Conservation (phyloP, 768 basidiomycete species). For the Cyathus striatus region DNA sequence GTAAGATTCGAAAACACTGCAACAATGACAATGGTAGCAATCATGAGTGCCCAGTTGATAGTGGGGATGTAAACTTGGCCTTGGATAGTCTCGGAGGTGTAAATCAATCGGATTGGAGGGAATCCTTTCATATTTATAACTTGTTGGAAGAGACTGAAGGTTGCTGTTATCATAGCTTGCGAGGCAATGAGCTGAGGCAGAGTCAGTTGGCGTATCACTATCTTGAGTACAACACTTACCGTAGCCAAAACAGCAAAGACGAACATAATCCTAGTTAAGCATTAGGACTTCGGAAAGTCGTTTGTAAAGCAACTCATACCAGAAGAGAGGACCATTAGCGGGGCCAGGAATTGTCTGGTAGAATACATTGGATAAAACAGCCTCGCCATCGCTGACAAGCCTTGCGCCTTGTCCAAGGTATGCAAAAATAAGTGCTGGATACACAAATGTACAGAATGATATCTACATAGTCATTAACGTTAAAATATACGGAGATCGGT, state of each 20-base stretch:
- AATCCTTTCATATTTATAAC: conserved; percentile 57
- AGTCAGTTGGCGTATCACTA: neutral
- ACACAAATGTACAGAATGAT: conserved; percentile 49
- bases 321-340: conserved; percentile 48
- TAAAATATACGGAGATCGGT: neutral
- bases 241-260: conserved; percentile 62
- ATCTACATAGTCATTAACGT: conserved; percentile 21
- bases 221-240: conserved; percentile 23
- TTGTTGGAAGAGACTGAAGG: conserved; percentile 60
- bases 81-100: conserved; percentile 56
- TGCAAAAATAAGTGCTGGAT: conserved; percentile 55
- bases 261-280: conserved; percentile 48
- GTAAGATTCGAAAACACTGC: conserved; percentile 49
- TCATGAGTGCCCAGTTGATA: conserved; percentile 56
- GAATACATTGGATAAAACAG: conserved; percentile 51
- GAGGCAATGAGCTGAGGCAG: conserved; percentile 49
- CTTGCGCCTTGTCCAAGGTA: conserved; percentile 72
- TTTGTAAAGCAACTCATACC: conserved; percentile 26
- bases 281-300: neutral
- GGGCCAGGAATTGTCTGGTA: conserved; percentile 62
- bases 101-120: conserved; percentile 51
- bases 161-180: conserved; percentile 66
- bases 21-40: conserved; percentile 48
- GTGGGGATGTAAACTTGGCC: conserved; percentile 67
- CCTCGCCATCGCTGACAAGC: conserved; percentile 45